Percentiles rank a stretch among this genome's conserved stretches.
Evolutionary conservation across 2,329 filamentous ascomycete species (phyloP).

Genomic region (Colletotrichum zoysiae): DNA sequence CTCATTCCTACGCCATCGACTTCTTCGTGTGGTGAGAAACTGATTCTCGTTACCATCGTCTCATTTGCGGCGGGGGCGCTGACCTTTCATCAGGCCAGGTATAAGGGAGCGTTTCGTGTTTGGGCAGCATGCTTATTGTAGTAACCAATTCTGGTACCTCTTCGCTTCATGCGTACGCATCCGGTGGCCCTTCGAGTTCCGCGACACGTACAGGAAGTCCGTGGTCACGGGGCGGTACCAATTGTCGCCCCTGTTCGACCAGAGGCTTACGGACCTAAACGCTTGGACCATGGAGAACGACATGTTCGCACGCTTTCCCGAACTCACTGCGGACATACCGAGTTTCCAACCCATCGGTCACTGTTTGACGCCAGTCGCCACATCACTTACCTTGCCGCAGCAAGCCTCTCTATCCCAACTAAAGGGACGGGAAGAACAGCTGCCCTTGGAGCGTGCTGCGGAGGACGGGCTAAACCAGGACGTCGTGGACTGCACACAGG

Average conservation of each 20-base stretch:
- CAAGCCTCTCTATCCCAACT: constrained; percentile 29
- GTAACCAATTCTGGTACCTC: constrained; percentile 48
- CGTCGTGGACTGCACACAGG: constrained; percentile 22
- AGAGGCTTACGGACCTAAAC: constrained; percentile 47
- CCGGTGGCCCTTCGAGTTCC: constrained; percentile 46
- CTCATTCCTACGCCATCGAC: constrained; percentile 49
- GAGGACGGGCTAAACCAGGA: not conserved
- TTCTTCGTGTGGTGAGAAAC: constrained; percentile 48
- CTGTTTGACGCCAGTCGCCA: constrained; percentile 6
- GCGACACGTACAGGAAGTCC: constrained; percentile 47
- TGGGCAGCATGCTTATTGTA: constrained; percentile 48
- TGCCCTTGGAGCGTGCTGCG: constrained; percentile 4
- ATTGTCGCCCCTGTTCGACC: constrained; percentile 46
- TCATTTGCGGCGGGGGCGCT: not conserved
- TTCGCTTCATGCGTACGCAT: constrained; percentile 45
- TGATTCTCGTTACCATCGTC: not conserved
- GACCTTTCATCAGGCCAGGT: constrained; percentile 45
- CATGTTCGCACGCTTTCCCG: constrained; percentile 47
- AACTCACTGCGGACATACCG: constrained; percentile 50
- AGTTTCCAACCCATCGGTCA: constrained; percentile 25
- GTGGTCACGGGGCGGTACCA: constrained; percentile 45
- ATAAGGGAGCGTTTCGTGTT: constrained; percentile 49
- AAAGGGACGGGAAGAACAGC: constrained; percentile 16
- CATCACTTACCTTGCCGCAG: constrained; percentile 5
- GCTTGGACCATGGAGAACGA: constrained; percentile 48